Percentiles rank a stretch among this genome's conserved stretches.
Evolutionary conservation across 2,329 filamentous ascomycete species (phyloP).

Genomic region (Penicillium sp.): DNA sequence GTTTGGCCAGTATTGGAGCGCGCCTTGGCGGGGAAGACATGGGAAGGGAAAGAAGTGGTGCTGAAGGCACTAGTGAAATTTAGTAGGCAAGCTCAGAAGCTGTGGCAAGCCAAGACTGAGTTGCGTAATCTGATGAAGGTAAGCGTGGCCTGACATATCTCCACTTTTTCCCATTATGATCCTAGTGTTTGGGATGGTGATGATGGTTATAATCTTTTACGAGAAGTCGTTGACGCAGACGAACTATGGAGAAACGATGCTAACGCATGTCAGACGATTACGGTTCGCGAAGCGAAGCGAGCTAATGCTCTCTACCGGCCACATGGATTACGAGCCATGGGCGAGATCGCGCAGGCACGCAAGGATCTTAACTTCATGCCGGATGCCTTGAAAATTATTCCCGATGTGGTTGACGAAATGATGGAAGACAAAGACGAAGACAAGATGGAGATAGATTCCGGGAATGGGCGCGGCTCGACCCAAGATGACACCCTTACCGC

Average conservation of each 20-base stretch:
- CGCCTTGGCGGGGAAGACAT: constrained; percentile 81
- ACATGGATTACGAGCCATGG: constrained; percentile 68
- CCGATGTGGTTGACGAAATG: constrained; percentile 58
- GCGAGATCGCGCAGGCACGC: constrained; percentile 65
- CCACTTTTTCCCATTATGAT: constrained; percentile 2
- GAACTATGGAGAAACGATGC: constrained; percentile 1
- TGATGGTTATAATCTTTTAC: neutral
- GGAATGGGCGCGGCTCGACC: constrained; percentile 30
- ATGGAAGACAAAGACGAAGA: constrained; percentile 46
- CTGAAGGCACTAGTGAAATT: constrained; percentile 76
- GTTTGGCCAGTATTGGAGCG: constrained; percentile 85
- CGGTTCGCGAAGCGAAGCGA: constrained; percentile 80
- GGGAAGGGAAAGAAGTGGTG: constrained; percentile 84
- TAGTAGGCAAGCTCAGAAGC: constrained; percentile 58
- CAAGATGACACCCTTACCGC: constrained; percentile 38
- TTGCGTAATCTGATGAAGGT: constrained; percentile 67
- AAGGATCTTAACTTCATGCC: constrained; percentile 67
- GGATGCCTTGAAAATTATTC: constrained; percentile 63
- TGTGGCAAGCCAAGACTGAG: constrained; percentile 57
- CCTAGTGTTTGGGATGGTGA: neutral
- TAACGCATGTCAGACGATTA: constrained; percentile 53
- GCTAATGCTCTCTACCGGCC: constrained; percentile 82
- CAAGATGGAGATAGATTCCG: constrained; percentile 65
- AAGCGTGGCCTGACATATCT: constrained; percentile 18
- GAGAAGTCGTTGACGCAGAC: neutral